Conservation (phyloP, 2,329 filamentous ascomycete species). For the Thelonectria discophora region DNA sequence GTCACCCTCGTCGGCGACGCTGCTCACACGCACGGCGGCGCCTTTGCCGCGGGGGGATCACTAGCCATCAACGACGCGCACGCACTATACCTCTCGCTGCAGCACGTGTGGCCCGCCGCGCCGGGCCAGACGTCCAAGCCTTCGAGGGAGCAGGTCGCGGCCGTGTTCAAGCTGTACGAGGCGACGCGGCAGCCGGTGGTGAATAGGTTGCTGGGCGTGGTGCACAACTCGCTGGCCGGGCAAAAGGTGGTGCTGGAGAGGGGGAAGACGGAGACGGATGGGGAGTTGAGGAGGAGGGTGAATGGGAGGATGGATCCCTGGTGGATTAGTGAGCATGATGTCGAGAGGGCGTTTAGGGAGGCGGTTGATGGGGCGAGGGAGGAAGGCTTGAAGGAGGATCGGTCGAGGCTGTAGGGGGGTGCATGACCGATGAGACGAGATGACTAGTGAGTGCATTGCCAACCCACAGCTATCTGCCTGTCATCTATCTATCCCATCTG, state of each 20-base stretch:
- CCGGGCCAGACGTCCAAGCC: conserved; percentile 19
- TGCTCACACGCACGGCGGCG: conserved; percentile 53
- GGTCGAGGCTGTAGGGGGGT: background rate
- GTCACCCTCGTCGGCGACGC: conserved; percentile 53
- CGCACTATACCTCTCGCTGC: conserved; percentile 52
- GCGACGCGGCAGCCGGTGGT: conserved; percentile 54
- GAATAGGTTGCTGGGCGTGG: conserved; percentile 38
- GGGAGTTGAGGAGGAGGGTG: conserved; percentile 48
- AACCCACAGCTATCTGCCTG: too few species aligned
- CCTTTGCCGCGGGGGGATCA: conserved; percentile 52
- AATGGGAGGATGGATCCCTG: conserved; percentile 47
- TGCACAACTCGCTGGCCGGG: conserved; percentile 25
- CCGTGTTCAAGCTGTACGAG: conserved; percentile 52
- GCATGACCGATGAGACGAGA: background rate
- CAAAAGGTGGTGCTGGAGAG: conserved; percentile 32
- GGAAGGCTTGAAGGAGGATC: too few species aligned
- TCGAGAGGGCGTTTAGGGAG: conserved; percentile 47
- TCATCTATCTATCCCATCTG: too few species aligned
- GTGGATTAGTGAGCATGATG: conserved; percentile 59
- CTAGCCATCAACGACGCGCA: conserved; percentile 53
- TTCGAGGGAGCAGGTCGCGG: conserved; percentile 33
- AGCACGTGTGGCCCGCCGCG: conserved; percentile 45
- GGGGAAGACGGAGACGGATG: conserved; percentile 47
- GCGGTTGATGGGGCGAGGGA: background rate
- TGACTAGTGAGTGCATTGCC: too few species aligned